phyloP scores from a whole-genome alignment of 2,329 filamentous ascomycete genomes.

The Fusarium oxysporum region DNA sequence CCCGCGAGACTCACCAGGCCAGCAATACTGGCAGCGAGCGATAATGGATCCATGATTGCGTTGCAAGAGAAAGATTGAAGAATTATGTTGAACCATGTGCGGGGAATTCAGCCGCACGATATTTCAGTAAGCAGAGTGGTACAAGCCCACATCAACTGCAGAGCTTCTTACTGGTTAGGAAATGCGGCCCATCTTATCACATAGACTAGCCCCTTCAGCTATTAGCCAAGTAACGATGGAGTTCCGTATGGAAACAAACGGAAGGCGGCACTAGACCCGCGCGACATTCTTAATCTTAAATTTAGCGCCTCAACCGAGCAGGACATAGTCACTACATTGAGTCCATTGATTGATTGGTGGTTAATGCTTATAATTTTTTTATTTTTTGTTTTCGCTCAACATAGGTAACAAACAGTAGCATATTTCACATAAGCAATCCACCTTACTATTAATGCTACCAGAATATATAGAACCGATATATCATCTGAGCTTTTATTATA shows the following conservation, averaged over 20 bases:
- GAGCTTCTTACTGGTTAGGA: not conserved
- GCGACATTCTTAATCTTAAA: rapidly evolving
- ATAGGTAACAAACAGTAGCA: no score
- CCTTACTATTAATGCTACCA: rapidly evolving
- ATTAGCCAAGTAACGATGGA: rapidly evolving
- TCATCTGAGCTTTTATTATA: not conserved
- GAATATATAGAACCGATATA: not conserved
- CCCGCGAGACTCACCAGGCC: not conserved
- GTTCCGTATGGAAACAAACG: not conserved
- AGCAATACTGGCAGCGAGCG: not conserved
- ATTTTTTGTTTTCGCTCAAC: no score
- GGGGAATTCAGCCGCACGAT: not conserved
- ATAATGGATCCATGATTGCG: not conserved
- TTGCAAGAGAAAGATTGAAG: rapidly evolving
- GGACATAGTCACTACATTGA: no score
- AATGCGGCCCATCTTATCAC: not conserved
- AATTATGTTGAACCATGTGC: not conserved
- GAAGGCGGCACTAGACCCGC: no score
- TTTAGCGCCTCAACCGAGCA: no score
- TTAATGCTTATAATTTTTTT: no score
- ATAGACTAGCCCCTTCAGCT: not conserved
- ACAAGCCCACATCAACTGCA: not conserved
- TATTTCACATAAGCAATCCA: rapidly evolving
- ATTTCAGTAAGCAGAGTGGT: not conserved
- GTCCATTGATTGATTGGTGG: no score